Base-by-base conservation (phyloP, 768 basidiomycete species). In the Trametes coccinea region DNA sequence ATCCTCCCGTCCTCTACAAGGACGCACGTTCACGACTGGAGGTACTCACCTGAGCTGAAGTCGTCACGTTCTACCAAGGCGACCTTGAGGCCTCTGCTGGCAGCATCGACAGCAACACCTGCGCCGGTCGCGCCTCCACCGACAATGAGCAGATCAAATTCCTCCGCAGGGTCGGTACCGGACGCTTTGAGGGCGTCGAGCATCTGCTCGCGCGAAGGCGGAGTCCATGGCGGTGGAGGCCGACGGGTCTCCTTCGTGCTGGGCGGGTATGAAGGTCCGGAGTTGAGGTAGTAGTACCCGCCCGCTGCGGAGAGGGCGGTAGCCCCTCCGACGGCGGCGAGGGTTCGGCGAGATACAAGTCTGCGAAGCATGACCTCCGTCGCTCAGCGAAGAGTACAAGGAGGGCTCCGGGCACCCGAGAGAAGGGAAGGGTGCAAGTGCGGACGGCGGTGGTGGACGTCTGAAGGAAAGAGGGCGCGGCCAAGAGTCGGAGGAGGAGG, bases 91-190 rank as follows among this genome's bases (percentile, higher is more conserved):
- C 97, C 95, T 59, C 96, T 78, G 69, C 86, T 91, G 5, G 92
- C 94, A 47, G 96, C 96, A 73, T 98, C 96, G 11, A 99, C 83
- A 7, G 95, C 96, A n/a, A 95, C 89, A 44, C 97, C 96, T 0
- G 95, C 91, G 52, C 96, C 96, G 2, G 95, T 98, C 4, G 96
- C 96, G 17, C 96, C 96, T 41, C 96, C 95, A 30, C 95, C 96
- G 34, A 98, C 87, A 66, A 98, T 78, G 51, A 95, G 76, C 31
- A 95, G 68, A 74, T 95, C 93, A 64, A 92, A 92, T 52, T 84
- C 82, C 13, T 85, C 65, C 39, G 61, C 43, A 31, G 66, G 66
- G 40, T 54, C 81, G 17, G 80, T 78, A 2, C 77, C 78, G 7
- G 84, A 81, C 2, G 78, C 79, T 67, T 78, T 82, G 16, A 93